Conservation (phyloP, 75 land plant genomes). For the Picea glauca region DNA sequence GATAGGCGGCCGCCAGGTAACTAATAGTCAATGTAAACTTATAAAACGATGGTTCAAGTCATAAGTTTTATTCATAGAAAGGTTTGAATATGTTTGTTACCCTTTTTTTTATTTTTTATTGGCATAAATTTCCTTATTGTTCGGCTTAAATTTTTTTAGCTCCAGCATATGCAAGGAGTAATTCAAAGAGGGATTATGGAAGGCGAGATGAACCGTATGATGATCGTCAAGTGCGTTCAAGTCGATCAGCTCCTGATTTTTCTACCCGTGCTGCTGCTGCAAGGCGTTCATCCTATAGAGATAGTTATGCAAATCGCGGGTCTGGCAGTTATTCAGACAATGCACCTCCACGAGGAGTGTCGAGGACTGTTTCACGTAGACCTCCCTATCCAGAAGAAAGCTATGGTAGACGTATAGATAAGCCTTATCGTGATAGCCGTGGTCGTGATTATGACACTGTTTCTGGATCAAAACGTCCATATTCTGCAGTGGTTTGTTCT, state of each 20-base stretch:
- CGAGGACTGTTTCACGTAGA: conserved; percentile 40
- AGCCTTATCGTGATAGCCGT: conserved; percentile 54
- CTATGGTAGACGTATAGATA: conserved; percentile 47
- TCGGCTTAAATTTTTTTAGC: conserved; percentile 12
- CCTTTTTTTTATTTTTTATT: background rate
- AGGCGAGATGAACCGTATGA: conserved; percentile 43
- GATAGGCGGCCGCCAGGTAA: conserved; percentile 56
- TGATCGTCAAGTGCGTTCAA: conserved; percentile 13
- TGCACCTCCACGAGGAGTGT: conserved; percentile 19
- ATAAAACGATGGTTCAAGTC: no score
- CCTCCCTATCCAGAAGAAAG: conserved; percentile 50
- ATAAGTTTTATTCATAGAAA: background rate
- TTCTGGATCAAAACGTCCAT: conserved; percentile 66
- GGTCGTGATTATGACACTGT: conserved; percentile 55
- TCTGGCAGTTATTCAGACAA: conserved; percentile 24
- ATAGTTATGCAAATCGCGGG: conserved; percentile 49
- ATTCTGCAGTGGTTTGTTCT: conserved; percentile 39
- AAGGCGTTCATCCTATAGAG: conserved; percentile 52
- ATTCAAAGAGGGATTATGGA: conserved; percentile 50
- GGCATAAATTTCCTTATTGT: background rate
- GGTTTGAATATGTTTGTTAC: background rate
- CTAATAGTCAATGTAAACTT: no score
- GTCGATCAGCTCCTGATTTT: conserved; percentile 43
- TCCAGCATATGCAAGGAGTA: conserved; percentile 53
- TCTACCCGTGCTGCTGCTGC: conserved; percentile 36